These are phyloP conservation scores for Fusarium protoensiforme DNA, from an alignment of 2,329 filamentous ascomycete species.

Conservation along the genomic window DNA sequence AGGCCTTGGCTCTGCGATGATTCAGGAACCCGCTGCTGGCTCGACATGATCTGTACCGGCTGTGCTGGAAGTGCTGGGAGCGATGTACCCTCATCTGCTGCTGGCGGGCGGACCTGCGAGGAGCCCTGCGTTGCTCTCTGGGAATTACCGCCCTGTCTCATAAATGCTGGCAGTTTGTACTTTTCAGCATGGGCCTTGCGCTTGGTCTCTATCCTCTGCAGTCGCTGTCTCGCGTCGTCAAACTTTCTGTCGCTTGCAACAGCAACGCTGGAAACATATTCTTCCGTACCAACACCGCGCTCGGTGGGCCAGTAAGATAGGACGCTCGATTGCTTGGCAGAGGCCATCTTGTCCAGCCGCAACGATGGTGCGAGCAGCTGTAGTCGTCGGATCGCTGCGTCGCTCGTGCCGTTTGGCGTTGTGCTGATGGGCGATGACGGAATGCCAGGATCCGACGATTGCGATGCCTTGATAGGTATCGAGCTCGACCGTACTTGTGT, in stretches of 20 bases:
- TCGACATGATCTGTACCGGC: slow-evolving; percentile 49
- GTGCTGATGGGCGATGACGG: slow-evolving; percentile 35
- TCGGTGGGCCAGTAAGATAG: slow-evolving; percentile 54
- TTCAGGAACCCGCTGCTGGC: slow-evolving; percentile 46
- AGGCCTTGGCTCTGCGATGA: slow-evolving; percentile 50
- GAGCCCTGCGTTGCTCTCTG: slow-evolving; percentile 25
- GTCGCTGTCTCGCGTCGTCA: slow-evolving; percentile 47
- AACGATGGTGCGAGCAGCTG: slow-evolving; percentile 49
- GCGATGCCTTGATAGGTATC: slow-evolving; percentile 40
- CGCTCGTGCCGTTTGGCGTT: slow-evolving; percentile 22
- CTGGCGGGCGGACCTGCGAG: slow-evolving; percentile 22
- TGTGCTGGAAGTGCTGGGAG: slow-evolving; percentile 28
- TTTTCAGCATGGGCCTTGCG: slow-evolving; percentile 49
- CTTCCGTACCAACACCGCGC: slow-evolving; percentile 47
- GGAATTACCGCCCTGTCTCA: slow-evolving; percentile 39
- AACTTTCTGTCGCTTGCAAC: slow-evolving; percentile 50
- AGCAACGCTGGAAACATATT: slow-evolving; percentile 54
- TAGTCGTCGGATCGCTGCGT: slow-evolving; percentile 49
- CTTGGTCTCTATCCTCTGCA: slow-evolving; percentile 47
- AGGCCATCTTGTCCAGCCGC: slow-evolving; percentile 37
- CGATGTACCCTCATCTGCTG: slow-evolving; percentile 20
- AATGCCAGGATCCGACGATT: slow-evolving; percentile 30
- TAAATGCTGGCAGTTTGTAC: slow-evolving; percentile 46
- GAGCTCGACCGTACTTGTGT: slow-evolving; percentile 19
- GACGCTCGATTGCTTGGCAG: slow-evolving; percentile 44